Evolutionary conservation across 2,329 filamentous ascomycete species (phyloP).

Genomic region (Cytospora mali): DNA sequence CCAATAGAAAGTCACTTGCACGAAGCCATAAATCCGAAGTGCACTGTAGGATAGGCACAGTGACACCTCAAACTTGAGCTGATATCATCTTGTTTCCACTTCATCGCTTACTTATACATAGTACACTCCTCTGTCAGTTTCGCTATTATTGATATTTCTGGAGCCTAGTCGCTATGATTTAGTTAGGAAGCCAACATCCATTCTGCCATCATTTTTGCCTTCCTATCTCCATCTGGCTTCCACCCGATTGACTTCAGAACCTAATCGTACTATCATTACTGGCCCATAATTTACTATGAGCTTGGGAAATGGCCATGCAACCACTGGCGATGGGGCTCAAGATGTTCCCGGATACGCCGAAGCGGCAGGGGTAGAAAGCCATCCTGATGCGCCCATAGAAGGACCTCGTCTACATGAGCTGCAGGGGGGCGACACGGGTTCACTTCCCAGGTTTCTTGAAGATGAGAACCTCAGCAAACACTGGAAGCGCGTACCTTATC

Average conservation of each 20-base stretch:
- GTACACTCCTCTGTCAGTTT: background rate
- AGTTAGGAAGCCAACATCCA: background rate
- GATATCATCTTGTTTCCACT: background rate
- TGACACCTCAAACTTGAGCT: background rate
- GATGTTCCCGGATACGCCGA: conserved; percentile 17
- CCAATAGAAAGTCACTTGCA: background rate
- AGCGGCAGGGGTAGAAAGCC: background rate
- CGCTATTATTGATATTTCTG: background rate
- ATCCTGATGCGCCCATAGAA: conserved; percentile 37
- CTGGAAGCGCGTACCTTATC: conserved; percentile 63
- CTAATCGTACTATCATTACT: background rate
- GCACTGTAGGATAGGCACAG: background rate
- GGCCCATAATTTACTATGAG: conserved; percentile 18
- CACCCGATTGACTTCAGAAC: background rate
- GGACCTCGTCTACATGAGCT: conserved; percentile 48
- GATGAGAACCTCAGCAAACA: conserved; percentile 54
- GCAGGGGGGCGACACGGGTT: conserved; percentile 46
- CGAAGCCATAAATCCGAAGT: background rate
- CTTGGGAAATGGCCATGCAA: conserved; percentile 19
- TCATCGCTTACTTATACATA: background rate
- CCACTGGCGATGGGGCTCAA: conserved; percentile 14
- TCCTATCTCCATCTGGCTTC: background rate
- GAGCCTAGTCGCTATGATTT: background rate
- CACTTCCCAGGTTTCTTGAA: conserved; percentile 64
- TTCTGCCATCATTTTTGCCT: background rate